Base-by-base conservation (phyloP, 148 eudicot species). In the Chenopodium suecicum region DNA sequence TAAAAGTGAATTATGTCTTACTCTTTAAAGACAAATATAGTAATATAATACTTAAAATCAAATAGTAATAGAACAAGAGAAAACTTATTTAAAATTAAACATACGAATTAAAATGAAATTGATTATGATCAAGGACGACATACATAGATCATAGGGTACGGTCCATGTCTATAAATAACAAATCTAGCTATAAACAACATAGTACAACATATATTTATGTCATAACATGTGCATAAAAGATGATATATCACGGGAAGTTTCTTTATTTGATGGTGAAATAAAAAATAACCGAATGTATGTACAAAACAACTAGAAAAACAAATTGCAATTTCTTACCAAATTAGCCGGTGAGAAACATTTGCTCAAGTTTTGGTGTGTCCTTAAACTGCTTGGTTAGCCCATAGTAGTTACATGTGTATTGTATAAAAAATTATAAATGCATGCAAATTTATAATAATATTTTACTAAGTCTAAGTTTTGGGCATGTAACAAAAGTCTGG, bases 221-320 rank as follows among this genome's bases (percentile, higher is more conserved):
- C 73, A 32, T 31, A 17, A 47, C 73, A 69, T 69, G 46, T 32
- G 46, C 73, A 34, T 34, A 13, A 19, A 13, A 9, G 73, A 34
- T 69, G 23, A 31, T 69, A 32, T 14, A 16, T 69, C 73, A 69
- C 44, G 44, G 44, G 44, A 69, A 46, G 44, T 32, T 69, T 32
- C 44, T 5, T 69, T 5, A 69, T 34, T 69, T 69, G 73, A 17
- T 69, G 34, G 34, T 25, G 73, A 69, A 69, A 69, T 4, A 23
- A 7, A 47, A 32, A 29, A 68, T 31, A 31, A 68, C 23, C 73
- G 73, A 31, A 69, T 69, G 73, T 69, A 69, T 69, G 73, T 69
- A 69, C 73, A 69, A 31, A 13, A 69, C n/a, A 20, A 32, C 71
- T 25, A 29, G 71, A 67, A 27, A 67, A 69, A 11, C 22, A 29